Base-by-base conservation (phyloP, 768 basidiomycete species). In the Pulveroboletus sp. region DNA sequence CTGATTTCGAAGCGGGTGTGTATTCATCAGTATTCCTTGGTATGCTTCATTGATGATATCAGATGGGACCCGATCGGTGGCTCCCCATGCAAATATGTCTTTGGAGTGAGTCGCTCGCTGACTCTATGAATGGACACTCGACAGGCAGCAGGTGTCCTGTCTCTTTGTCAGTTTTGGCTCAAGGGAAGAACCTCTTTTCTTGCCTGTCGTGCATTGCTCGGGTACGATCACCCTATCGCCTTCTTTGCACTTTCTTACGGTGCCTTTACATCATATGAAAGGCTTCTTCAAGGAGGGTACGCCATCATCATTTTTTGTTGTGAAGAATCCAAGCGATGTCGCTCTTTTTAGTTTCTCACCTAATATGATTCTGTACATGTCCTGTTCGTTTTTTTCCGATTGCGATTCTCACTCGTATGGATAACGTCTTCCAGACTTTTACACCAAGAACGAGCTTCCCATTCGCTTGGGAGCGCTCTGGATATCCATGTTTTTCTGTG, bases 51-150 rank as follows among this genome's bases (percentile, higher is more conserved):
- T 55, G 39, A 46, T n/a, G 13, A 14, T 25, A 42, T 33, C 21
- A 79, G 77, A 51, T 81, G 32, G 81, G 83, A 6, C 81, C 82
- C 3, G 83, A 85, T 62, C 74, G 78, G 21, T 84, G 79, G 81
- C 80, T 82, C 61, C 79, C 81, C 7, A 75, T 71, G 2, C 80
- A 82, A 58, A 79, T 82, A 67, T 76, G 75, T 44, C 50, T 73
- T 12, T 81, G 79, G 79, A 75, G 77, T 66, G 23, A 50, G 50
- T 36, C 9, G 12, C 12, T 17, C 5, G 2, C 4, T 19, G 16
- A 19, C 1, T 14, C 9, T 2, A 32, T n/a, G 17, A 9, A 9
- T 40, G 10, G 8, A 16, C 24, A 19, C 51, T 48, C 13, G 52
- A 3, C 1, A 4, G 27, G 5, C 12, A 1, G 16, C 32, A 66